Conservation (phyloP, 2,329 filamentous ascomycete genomes). For the Botrytis fabae region DNA sequence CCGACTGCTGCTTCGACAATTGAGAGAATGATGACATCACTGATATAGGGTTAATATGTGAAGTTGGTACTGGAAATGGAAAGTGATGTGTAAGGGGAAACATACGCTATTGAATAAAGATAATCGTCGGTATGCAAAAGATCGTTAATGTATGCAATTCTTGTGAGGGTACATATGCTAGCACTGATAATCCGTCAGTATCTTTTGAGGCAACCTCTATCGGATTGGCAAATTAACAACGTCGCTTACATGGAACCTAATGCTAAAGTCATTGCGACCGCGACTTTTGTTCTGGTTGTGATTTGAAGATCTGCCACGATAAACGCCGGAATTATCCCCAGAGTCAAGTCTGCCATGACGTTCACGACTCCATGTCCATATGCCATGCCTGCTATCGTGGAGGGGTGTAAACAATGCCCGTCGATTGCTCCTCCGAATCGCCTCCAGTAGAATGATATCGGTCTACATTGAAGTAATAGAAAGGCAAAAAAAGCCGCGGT, state of each 20-base stretch:
- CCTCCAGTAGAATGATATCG: constrained; percentile 43
- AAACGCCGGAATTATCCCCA: constrained; percentile 45
- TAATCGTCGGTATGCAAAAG: constrained; percentile 33
- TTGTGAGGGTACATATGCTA: constrained; percentile 37
- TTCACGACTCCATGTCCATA: constrained; percentile 45
- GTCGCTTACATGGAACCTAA: constrained; percentile 44
- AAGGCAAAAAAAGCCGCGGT: constrained; percentile 33
- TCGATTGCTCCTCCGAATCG: constrained; percentile 32
- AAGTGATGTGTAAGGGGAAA: constrained; percentile 26
- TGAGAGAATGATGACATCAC: constrained; percentile 23
- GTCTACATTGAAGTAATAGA: constrained; percentile 29
- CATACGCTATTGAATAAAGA: constrained; percentile 33
- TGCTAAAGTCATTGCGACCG: constrained; percentile 37
- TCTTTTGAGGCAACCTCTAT: not conserved
- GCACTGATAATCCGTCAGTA: constrained; percentile 27
- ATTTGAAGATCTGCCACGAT: constrained; percentile 46
- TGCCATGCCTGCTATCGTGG: constrained; percentile 38
- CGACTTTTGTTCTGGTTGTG: constrained; percentile 43
- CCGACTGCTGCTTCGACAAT: constrained; percentile 35
- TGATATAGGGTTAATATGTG: not conserved
- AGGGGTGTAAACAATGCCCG: constrained; percentile 39
- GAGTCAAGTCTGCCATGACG: constrained; percentile 43
- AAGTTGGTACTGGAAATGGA: no score
- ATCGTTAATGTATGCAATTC: constrained; percentile 34
- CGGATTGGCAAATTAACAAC: not conserved